These are phyloP conservation scores for Ascochyta viciae-villosae DNA, from an alignment of 2,329 filamentous ascomycete species.

Conservation along the genomic window DNA sequence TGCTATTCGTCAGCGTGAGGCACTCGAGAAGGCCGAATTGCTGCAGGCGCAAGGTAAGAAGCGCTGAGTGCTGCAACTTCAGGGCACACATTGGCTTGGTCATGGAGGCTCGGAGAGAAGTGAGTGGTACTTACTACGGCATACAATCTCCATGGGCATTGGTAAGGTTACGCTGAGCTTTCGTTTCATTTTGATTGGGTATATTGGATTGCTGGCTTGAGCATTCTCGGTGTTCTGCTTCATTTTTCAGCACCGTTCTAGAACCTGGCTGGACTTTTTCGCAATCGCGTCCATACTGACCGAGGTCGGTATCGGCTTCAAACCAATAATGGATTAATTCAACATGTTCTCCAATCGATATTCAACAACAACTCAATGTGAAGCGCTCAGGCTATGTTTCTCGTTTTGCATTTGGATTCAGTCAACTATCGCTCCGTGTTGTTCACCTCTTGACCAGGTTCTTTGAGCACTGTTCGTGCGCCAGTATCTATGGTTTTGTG, in stretches of 20 bases:
- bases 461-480: no score
- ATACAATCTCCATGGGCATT: not conserved
- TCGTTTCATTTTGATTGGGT: not conserved
- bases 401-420: no score
- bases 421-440: no score
- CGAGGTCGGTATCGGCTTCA: no score
- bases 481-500: no score
- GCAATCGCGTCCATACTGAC: not conserved
- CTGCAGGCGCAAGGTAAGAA: constrained; percentile 11
- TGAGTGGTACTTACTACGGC: not conserved
- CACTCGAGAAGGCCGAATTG: constrained; percentile 22
- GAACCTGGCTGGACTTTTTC: not conserved
- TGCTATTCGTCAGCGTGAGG: constrained; percentile 26
- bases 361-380: no score
- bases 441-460: no score
- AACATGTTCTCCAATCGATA: no score
- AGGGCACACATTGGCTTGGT: not conserved
- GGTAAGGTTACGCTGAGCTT: not conserved
- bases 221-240: not conserved
- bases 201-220: not conserved
- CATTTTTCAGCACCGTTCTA: not conserved
- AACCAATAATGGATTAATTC: no score
- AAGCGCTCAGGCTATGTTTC: no score
- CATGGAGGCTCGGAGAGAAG: not conserved
- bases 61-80: constrained; percentile 5